Evolutionary conservation across 345 rosid species (phyloP), one percentile per base, ranked within the genome.

Genomic region (Gossypium sturtianum): DNA sequence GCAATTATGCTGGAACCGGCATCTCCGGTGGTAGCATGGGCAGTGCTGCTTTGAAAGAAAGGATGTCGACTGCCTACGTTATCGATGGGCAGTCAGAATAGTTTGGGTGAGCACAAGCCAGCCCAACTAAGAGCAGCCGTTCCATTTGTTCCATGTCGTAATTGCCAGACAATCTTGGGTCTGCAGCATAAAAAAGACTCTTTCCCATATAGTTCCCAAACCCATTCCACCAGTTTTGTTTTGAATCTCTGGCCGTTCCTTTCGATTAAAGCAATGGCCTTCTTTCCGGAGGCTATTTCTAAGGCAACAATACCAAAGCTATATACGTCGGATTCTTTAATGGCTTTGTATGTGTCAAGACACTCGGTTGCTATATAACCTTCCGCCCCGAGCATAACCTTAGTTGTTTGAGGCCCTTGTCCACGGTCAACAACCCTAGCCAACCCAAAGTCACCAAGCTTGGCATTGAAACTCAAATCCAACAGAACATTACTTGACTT

Each of bases 51-150:
- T 84, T 87, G 16, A 79, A 81, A 75, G 78, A 76, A 61, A 88
- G 76, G n/a, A 81, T 87, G 16, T 88, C 86, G 41, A 88, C 75
- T 2, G 83, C 88, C 72, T 85, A 89, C 48, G 78, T 77, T 44
- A 89, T 86, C 0, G 87, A 79, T 8, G 89, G 90, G 72, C 87
- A 75, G 17, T 73, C 73, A 63, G 16, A 80, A 15, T 71, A 53
- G 73, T 87, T 83, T 17, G 89, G 91, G 73, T 86, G 87, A 63
- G 89, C 86, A 78, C 91, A 87, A 88, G 88, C 88, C 62, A 87
- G n/a, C 1, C 93, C 89, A 13, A 82, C 86, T 34, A 74, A 74
- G 77, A 91, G 77, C 68, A 87, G 64, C 52, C 85, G 65, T 54
- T 83, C 81, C 1, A 49, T 76, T 76, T 88, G 86, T 44, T 48